A percentile compares a stretch with the other conserved stretches of the same genome.
phyloP scores from a whole-genome alignment of 139 green algal species.

The Tetradesmus lagerheimii region DNA sequence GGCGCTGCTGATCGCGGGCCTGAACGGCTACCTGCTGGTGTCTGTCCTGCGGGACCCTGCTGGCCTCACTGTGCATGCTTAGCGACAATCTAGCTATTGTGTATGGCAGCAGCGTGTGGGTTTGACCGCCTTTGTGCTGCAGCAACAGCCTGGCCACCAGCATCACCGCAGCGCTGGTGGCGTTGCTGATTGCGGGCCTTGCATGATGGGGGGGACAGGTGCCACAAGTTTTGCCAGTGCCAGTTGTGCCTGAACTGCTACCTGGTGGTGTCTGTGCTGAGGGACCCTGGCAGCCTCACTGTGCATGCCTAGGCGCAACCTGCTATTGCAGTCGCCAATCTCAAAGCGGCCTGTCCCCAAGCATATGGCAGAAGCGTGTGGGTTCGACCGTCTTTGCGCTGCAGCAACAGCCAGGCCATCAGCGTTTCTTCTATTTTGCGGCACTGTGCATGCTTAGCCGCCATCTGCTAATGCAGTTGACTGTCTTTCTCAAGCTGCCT shows the following conservation, averaged over 20 bases:
- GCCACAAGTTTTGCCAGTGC: too few species aligned
- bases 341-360: not conserved
- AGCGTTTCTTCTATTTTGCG: conserved; percentile 57
- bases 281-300: not conserved
- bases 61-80: conserved; percentile 75
- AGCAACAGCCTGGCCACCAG: too few species aligned
- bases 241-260: conserved; percentile 71
- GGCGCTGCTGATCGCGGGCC: conserved; percentile 62
- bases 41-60: conserved; percentile 29
- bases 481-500: too few species aligned
- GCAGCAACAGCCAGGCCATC: conserved; percentile 60
- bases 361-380: too few species aligned
- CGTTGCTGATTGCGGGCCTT: conserved; percentile 63
- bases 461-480: too few species aligned
- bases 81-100: too few species aligned
- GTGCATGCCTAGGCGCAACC: not conserved
- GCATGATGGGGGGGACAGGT: too few species aligned
- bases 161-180: conserved; percentile 43
- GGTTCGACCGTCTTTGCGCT: not conserved
- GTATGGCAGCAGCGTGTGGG: too few species aligned
- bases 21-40: conserved; percentile 68
- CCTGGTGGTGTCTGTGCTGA: conserved; percentile 53
- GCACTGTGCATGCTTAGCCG: conserved; percentile 69
- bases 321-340: not conserved
- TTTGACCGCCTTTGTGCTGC: too few species aligned